A percentile compares a stretch with the other conserved stretches of the same genome.
These are phyloP conservation scores for Ceratocystis eucalypticola DNA, from an alignment of 2,329 filamentous ascomycete species.

Conservation along the genomic window DNA sequence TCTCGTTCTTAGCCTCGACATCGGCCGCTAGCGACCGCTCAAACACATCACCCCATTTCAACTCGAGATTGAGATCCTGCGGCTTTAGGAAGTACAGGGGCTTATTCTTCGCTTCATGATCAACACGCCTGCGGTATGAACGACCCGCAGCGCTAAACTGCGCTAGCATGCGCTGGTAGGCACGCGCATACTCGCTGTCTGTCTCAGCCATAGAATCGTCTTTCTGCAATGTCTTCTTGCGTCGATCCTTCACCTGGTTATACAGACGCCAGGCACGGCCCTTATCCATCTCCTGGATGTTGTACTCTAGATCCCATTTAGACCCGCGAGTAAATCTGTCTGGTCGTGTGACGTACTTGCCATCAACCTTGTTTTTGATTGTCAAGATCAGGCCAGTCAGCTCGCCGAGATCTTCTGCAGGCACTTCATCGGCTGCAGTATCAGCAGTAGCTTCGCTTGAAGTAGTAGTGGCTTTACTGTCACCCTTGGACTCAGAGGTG, in stretches of 20 bases:
- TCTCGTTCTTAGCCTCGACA: background rate
- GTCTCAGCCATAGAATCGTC: slow-evolving; percentile 21
- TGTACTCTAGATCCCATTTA: slow-evolving; percentile 68
- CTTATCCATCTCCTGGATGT: slow-evolving; percentile 47
- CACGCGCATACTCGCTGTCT: slow-evolving; percentile 31
- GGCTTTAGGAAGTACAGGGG: slow-evolving; percentile 32
- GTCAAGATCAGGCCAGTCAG: slow-evolving; percentile 60
- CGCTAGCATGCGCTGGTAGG: slow-evolving; percentile 35
- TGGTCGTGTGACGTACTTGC: slow-evolving; percentile 48
- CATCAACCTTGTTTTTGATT: slow-evolving; percentile 60
- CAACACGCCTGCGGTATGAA: slow-evolving; percentile 41
- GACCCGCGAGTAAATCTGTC: slow-evolving; percentile 27
- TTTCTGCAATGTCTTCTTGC: slow-evolving; percentile 33
- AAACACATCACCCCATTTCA: slow-evolving; percentile 29
- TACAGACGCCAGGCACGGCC: slow-evolving; percentile 41
- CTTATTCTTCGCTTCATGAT: slow-evolving; percentile 35
- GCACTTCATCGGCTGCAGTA: background rate
- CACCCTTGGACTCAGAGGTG: background rate
- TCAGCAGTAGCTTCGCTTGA: background rate
- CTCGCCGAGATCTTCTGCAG: slow-evolving; percentile 23
- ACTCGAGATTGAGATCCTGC: slow-evolving; percentile 30
- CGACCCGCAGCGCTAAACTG: slow-evolving; percentile 42
- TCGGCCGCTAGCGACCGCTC: background rate
- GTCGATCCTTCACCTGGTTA: slow-evolving; percentile 39
- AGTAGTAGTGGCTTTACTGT: slow-evolving; percentile 1